Evolutionary conservation across 345 rosid species (phyloP).

Genomic region (Hibiscus tridactylites): DNA sequence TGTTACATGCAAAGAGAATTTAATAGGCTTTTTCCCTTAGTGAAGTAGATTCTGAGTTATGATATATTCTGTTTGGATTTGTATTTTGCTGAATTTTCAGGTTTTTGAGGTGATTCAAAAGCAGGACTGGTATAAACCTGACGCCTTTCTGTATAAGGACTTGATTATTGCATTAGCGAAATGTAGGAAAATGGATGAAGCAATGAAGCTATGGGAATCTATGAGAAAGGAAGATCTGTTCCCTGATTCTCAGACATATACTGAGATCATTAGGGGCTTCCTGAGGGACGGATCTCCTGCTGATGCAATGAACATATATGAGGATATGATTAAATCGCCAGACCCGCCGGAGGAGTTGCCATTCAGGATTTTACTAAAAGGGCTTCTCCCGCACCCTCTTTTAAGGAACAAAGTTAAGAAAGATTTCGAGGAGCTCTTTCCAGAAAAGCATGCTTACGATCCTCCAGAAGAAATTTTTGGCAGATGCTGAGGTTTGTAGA

Average conservation of each 20-base stretch:
- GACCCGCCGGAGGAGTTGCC: conserved; percentile 92
- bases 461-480: conserved; percentile 94
- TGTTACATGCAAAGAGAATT: neutral
- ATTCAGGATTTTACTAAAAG: conserved; percentile 78
- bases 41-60: neutral
- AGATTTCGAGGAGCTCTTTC: conserved; percentile 85
- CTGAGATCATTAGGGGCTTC: conserved; percentile 80
- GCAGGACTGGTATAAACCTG: conserved; percentile 81
- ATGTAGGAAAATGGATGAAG: conserved; percentile 70
- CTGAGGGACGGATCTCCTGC: conserved; percentile 77
- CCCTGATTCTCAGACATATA: conserved; percentile 82
- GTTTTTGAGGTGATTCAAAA: conserved; percentile 62
- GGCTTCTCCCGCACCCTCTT: conserved; percentile 83
- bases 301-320: conserved; percentile 90
- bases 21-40: too few relatives aligned
- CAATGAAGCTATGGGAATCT: conserved; percentile 62
- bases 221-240: conserved; percentile 73
- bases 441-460: conserved; percentile 81
- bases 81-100: conserved; percentile 32
- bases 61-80: neutral
- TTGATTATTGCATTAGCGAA: conserved; percentile 57
- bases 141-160: conserved; percentile 81
- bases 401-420: conserved; percentile 85
- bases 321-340: conserved; percentile 86
- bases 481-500: conserved; percentile 35